Percentiles rank a stretch among this genome's conserved stretches.
Conservation (phyloP, 768 basidiomycete genomes). For the Leccinellum luteum region DNA sequence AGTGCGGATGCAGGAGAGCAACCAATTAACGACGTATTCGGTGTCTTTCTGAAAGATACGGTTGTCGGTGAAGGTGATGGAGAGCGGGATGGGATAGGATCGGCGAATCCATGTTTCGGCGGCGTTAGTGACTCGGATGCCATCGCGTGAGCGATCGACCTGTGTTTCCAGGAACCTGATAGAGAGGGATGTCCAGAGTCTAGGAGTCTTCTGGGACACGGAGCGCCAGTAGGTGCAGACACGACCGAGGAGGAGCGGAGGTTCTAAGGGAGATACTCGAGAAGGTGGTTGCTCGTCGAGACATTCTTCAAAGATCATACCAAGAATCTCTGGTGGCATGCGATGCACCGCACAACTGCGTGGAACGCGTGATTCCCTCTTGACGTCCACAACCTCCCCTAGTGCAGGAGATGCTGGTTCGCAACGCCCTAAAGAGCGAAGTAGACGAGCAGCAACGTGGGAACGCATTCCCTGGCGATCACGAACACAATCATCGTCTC, state of each 20-base stretch:
- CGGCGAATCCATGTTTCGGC: constrained; percentile 24
- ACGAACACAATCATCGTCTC: not conserved
- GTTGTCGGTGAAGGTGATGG: constrained; percentile 25
- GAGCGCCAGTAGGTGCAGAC: constrained; percentile 29
- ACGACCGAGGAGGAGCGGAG: constrained; percentile 25
- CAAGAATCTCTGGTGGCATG: constrained; percentile 40
- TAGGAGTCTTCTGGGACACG: constrained; percentile 13
- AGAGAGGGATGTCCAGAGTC: constrained; percentile 27
- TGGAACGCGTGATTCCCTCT: not conserved
- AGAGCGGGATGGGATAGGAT: constrained; percentile 21
- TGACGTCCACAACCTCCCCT: not conserved
- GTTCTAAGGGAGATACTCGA: constrained; percentile 1
- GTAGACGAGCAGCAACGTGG: not conserved
- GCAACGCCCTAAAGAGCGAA: not conserved
- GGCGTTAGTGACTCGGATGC: constrained; percentile 8
- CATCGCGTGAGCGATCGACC: constrained; percentile 21
- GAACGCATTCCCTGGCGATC: not conserved
- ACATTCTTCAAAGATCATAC: constrained; percentile 24
- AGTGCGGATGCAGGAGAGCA: constrained; percentile 17
- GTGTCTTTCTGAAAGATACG: constrained; percentile 27
- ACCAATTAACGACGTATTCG: constrained; percentile 16
- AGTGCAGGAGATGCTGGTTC: not conserved
- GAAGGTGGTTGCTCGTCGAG: constrained; percentile 4
- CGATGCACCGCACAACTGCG: constrained; percentile 2
- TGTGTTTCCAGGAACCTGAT: constrained; percentile 22